Evolutionary conservation across 2,329 filamentous ascomycete species (phyloP), one percentile per base, ranked within the genome.

Genomic region (Lachnellula occidentalis): DNA sequence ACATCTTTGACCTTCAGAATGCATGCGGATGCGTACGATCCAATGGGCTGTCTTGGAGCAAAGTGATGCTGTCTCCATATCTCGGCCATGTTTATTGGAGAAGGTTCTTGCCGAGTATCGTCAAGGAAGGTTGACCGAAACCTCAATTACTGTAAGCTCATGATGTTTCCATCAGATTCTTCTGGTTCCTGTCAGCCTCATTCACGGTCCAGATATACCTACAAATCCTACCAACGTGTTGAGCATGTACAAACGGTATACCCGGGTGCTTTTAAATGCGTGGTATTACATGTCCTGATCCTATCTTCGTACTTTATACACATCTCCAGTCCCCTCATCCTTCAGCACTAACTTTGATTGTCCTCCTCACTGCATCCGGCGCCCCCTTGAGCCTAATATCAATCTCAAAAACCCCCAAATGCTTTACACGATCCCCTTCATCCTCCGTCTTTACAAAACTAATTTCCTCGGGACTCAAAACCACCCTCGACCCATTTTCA

Each of bases 401-500:
- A 43, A 81, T 69, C 55, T 73, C 72, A 66, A 75, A 82, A 51
- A 74, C 71, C 45, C 80, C 80, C 19, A 82, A 61, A 58, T 74
- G 69, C 70, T 81, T 81, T 46, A 83, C 72, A 43, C 74, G 72
- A 54, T 73, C 72, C 27, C 67, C 63, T 34, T 68, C 68, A 41
- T 71, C 68, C 11, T 69, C 66, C 37, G 66, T 51, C 19, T 70
- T 67, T 48, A 78, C 65, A 61, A 82, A 81, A 6, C 64, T 69
- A 36, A 83, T 72, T 58, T 82, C 76, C 34, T 74, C 71, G 50
- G 79, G 73, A 2, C 69, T 68, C 21, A 83, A 54, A 17, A 76
- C 71, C 2, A 83, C 73, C 17, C 74, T 71, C 34, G 72, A 70
- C 27, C 77, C 78, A 66, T 81, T 75, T 51, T 77, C 73, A 60